These are phyloP conservation scores for Hypoxylon perforatum DNA, from an alignment of 495 filamentous ascomycete genomes.

Conservation along the genomic window DNA sequence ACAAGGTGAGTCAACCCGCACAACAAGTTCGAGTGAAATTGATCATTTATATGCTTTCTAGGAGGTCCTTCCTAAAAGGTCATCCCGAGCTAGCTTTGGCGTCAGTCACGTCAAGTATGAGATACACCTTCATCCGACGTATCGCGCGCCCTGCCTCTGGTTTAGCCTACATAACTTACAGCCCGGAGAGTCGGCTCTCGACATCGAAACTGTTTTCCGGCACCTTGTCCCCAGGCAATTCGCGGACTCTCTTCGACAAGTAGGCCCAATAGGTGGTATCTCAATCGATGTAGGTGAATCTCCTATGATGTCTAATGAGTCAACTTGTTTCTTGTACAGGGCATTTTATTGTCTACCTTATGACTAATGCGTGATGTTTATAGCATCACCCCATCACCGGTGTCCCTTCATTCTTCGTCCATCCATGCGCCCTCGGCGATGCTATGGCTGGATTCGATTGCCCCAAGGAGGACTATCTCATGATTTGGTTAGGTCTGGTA, in stretches of 20 bases:
- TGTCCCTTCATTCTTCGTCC: slow-evolving; percentile 80
- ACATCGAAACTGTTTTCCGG: slow-evolving; percentile 74
- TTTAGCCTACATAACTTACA: slow-evolving; percentile 63
- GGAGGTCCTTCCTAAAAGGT: slow-evolving; percentile 36
- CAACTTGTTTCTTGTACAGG: slow-evolving; percentile 55
- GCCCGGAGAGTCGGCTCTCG: slow-evolving; percentile 51
- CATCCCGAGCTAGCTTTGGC: slow-evolving; percentile 52
- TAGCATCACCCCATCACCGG: slow-evolving; percentile 84
- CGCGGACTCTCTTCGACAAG: slow-evolving; percentile 64
- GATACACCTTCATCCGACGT: slow-evolving; percentile 67
- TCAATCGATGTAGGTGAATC: slow-evolving; percentile 74
- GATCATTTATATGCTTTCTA: slow-evolving; percentile 53
- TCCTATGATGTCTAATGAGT: slow-evolving; percentile 51
- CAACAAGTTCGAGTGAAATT: slow-evolving; percentile 39
- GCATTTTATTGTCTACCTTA: slow-evolving; percentile 49
- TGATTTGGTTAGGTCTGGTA: slow-evolving; percentile 82
- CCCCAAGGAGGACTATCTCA: slow-evolving; percentile 73
- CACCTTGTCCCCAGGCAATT: slow-evolving; percentile 74
- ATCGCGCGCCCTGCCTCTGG: slow-evolving; percentile 69
- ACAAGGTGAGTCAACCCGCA: slow-evolving; percentile 50
- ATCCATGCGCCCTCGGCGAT: slow-evolving; percentile 87
- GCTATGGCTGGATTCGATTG: slow-evolving; percentile 71
- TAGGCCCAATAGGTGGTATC: slow-evolving; percentile 78
- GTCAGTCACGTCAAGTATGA: slow-evolving; percentile 71
- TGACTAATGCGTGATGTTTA: slow-evolving; percentile 54